phyloP scores from a whole-genome alignment of 192 early-diverging fungal species.

The Thoreauomyces humboldtii region DNA sequence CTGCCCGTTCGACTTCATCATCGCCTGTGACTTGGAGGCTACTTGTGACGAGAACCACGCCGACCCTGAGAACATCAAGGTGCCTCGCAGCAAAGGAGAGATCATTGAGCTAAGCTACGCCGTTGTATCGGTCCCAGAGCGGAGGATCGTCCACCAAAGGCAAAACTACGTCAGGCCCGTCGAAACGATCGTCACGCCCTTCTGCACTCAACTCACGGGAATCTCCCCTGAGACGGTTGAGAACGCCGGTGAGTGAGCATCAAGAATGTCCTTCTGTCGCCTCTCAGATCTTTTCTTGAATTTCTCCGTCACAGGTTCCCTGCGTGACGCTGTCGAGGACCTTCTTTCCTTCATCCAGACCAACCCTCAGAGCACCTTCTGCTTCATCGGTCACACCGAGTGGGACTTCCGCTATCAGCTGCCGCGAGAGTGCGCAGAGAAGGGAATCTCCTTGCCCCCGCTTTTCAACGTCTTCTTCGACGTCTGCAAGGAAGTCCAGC shows the following conservation, averaged over 20 bases:
- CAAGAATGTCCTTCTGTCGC: background rate
- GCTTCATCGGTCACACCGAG: constrained; percentile 72
- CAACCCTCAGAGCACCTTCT: constrained; percentile 52
- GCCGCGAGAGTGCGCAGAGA: constrained; percentile 62
- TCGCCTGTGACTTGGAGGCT: constrained; percentile 66
- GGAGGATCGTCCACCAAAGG: constrained; percentile 25
- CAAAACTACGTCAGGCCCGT: constrained; percentile 29
- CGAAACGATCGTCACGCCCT: constrained; percentile 48
- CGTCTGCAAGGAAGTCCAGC: constrained; percentile 62
- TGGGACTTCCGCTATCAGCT: constrained; percentile 71
- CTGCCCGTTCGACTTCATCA: constrained; percentile 50
- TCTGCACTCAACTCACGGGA: constrained; percentile 58
- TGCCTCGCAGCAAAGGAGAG: constrained; percentile 43
- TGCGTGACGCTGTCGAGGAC: constrained; percentile 51
- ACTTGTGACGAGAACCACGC: constrained; percentile 72
- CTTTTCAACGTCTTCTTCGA: constrained; percentile 69
- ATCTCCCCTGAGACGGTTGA: constrained; percentile 55
- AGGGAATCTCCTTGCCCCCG: constrained; percentile 53
- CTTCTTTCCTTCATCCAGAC: constrained; percentile 53
- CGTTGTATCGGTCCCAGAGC: constrained; percentile 24
- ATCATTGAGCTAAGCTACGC: constrained; percentile 38
- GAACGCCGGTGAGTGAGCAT: constrained; percentile 34
- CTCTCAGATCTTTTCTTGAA: no score
- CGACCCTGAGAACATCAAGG: constrained; percentile 52
- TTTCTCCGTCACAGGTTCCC: constrained; percentile 20